Evolutionary conservation across 1,284 basidiomycete genomes (phyloP), one percentile per base, ranked within the genome.

Genomic region (Anthracocystis walkeri): DNA sequence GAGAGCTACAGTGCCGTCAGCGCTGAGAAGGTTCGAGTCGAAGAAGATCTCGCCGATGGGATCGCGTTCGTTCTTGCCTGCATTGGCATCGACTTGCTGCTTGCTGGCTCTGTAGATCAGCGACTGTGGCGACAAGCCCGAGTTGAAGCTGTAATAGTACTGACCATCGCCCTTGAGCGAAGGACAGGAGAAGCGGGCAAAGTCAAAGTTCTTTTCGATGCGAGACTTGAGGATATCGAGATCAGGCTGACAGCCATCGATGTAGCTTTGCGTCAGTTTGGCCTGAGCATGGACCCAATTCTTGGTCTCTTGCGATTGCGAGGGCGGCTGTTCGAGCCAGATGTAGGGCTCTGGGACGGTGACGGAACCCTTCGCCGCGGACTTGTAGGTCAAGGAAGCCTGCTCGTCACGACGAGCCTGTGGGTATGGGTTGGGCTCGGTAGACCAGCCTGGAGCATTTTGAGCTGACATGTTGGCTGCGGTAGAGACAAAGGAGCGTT

Each of bases 91-190:
- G 16, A 84, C 65, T 50, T 84, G 66, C 21, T 70, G 52, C 38
- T 67, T 63, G 40, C 48, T 75, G 21, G 81, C 81, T 14, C 69
- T 53, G 58, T 74, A 85, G 62, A 82, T 81, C 45, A 78, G 66
- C 20, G 74, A 68, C 61, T 85, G 83, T 4, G 83, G 80, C 21
- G 79, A 77, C 18, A 85, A 78, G 16, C 83, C 83, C 11, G 72
- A 57, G 68, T 85, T 85, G 79, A 78, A 84, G 45, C 52, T 65
- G 65, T 82, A 83, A 70, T 85, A 85, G 74, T 78, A 83, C 16
- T 70, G 68, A 40, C 75, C 82, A 40, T 83, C 77, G 35, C 69
- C 75, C 46, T 82, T 83, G 51, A 71, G 65, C 1, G 81, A 78
- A 21, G 83, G 83, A 52, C 77, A 75, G 23, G 77, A 78, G 66